Evolutionary conservation across 768 basidiomycete species (phyloP).

Genomic region (Mycena chlorophos): DNA sequence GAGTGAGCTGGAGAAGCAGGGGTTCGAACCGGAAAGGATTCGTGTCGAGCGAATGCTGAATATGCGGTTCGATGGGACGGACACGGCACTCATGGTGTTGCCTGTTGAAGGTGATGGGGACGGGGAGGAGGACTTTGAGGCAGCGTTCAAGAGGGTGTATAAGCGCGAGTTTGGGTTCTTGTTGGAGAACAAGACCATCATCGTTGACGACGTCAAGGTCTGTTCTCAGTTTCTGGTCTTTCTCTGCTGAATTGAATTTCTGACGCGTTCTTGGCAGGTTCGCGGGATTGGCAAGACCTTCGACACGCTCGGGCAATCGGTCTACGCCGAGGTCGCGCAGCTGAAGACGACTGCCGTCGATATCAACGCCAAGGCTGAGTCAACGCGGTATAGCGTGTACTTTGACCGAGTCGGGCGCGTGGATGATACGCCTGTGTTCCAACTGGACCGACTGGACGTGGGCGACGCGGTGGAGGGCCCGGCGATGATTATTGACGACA

Average conservation of each 20-base stretch:
- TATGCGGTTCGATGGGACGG: conserved; percentile 92
- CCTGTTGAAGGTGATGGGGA: conserved; percentile 48
- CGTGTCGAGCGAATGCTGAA: conserved; percentile 81
- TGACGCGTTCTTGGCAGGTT: conserved; percentile 45
- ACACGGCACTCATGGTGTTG: conserved; percentile 89
- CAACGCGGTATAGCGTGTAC: conserved; percentile 63
- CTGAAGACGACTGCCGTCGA: conserved; percentile 46
- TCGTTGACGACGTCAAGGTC: conserved; percentile 92
- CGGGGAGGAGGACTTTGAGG: conserved; percentile 70
- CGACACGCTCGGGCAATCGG: conserved; percentile 75
- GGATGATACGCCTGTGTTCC: conserved; percentile 76
- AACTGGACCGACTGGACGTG: conserved; percentile 61
- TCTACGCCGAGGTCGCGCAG: conserved; percentile 69
- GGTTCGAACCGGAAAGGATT: conserved; percentile 75
- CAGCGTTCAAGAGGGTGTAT: conserved; percentile 78
- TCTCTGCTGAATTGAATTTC: background rate
- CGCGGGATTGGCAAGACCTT: conserved; percentile 91
- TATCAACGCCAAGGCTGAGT: conserved; percentile 46
- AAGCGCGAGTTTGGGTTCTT: conserved; percentile 91
- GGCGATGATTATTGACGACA: conserved; percentile 92
- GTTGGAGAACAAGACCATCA: conserved; percentile 76
- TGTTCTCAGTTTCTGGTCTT: background rate
- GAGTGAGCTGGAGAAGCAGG: conserved; percentile 71
- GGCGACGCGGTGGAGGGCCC: conserved; percentile 82
- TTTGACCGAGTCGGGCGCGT: conserved; percentile 80